These are phyloP conservation scores for Picochlorum costavermella DNA, from an alignment of 139 green algal genomes.

Conservation along the genomic window DNA sequence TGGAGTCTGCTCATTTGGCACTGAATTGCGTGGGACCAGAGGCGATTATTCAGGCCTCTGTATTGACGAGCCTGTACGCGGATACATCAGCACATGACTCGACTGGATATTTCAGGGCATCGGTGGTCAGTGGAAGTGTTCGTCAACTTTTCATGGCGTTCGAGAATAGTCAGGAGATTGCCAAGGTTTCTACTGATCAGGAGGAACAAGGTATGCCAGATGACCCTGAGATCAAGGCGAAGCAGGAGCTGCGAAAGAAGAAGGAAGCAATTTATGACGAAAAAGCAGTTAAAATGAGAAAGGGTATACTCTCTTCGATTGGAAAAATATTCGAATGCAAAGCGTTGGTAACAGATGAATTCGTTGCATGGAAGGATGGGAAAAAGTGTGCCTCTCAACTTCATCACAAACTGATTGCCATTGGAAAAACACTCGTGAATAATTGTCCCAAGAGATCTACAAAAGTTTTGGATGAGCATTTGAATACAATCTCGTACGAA, in stretches of 20 bases:
- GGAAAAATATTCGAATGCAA: background rate
- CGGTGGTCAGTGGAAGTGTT: background rate
- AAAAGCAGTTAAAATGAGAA: background rate
- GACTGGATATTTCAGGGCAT: background rate
- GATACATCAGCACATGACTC: background rate
- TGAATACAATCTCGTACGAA: conserved; percentile 7
- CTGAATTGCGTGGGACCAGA: background rate
- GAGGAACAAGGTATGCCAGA: background rate
- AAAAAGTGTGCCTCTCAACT: background rate
- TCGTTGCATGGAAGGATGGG: conserved; percentile 1
- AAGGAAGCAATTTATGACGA: conserved; percentile 3
- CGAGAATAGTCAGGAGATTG: background rate
- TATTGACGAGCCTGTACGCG: background rate
- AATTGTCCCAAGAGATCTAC: conserved; percentile 1
- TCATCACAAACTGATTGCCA: conserved; percentile 4
- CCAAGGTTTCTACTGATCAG: background rate
- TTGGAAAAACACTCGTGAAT: background rate
- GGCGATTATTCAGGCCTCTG: background rate
- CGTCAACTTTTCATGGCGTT: background rate
- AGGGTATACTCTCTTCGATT: background rate
- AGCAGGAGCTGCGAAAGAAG: background rate
- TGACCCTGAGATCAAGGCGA: background rate
- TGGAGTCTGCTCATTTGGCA: background rate
- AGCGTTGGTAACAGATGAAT: background rate
- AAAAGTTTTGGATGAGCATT: conserved; percentile 12